phyloP scores from a whole-genome alignment of 768 basidiomycete species.

The Suillus hirtellus region DNA sequence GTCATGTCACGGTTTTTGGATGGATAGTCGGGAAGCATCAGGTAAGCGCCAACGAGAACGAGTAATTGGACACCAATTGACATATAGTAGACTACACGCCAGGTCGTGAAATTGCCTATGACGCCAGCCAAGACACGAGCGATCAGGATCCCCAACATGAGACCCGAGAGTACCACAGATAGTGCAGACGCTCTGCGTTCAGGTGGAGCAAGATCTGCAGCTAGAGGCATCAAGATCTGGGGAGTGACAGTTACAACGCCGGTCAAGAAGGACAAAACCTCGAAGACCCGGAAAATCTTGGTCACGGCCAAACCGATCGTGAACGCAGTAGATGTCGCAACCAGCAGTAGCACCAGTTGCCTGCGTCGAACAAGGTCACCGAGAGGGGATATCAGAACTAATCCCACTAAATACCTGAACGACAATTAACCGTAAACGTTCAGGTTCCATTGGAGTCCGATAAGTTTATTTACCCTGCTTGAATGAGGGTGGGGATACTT shows the following conservation, averaged over 20 bases:
- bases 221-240: constrained; percentile 72
- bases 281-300: constrained; percentile 56
- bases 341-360: constrained; percentile 62
- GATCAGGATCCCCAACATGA: constrained; percentile 71
- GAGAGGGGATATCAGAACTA: constrained; percentile 75
- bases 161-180: constrained; percentile 67
- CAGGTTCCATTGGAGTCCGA: neutral
- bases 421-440: constrained; percentile 6
- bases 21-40: constrained; percentile 81
- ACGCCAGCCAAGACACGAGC: constrained; percentile 77
- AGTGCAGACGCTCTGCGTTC: constrained; percentile 73
- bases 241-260: constrained; percentile 73
- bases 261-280: constrained; percentile 67
- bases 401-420: constrained; percentile 65
- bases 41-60: constrained; percentile 60
- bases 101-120: constrained; percentile 69
- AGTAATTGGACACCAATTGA: constrained; percentile 68
- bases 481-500: constrained; percentile 65
- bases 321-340: constrained; percentile 53
- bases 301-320: constrained; percentile 75
- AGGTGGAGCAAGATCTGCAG: constrained; percentile 81
- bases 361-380: constrained; percentile 83
- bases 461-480: constrained; percentile 54
- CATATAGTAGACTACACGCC: constrained; percentile 78
- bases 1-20: constrained; percentile 65